Base-by-base conservation (phyloP, 139 green algal genomes). In the Coelastrella sp. region DNA sequence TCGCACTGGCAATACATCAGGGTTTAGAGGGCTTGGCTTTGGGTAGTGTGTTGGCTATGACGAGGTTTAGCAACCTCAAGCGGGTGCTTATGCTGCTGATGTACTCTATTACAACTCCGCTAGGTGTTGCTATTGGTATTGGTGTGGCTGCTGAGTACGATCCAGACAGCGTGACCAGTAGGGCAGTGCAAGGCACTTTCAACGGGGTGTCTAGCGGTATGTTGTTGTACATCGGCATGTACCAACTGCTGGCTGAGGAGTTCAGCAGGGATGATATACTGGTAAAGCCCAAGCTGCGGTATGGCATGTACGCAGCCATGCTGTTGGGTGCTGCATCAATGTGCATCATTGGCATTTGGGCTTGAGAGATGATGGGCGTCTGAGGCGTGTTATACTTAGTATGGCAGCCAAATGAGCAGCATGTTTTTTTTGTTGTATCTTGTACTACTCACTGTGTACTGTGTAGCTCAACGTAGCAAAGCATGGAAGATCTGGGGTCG, bases 51-150 rank as follows among this genome's bases (percentile, higher is more conserved):
- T 75, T 91, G n/a, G 77, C 86, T 27, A 72, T 89, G 4, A 79
- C 86, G 0, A 86, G 83, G 15, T 88, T 94, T 48, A 51, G 57
- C 6, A 32, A 9, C 0, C 3, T 32, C 9, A 76, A 85, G 34
- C 60, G 68, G 2, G 27, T 69, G 0, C 8, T 53, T 19, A 91
- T 95, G 87, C 89, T 89, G 21, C 3, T 85, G 0, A 59, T 83
- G 2, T 96, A 94, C 50, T 32, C 69, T 7, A 30, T 93, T 41
- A 92, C 89, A 53, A 95, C 93, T 23, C 92, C 93, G 0, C 45
- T 88, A 1, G 93, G 93, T 30, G 90, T 95, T 2, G 91, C 85
- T 0, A 91, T 96, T 17, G 92, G 87, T 67, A 91, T 94, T 57
- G 86, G 81, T 21, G 75, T 93, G 8, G 59, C 81, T 0, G n/a